A percentile compares a stretch with the other conserved stretches of the same genome.
Conservation (phyloP, 2,329 filamentous ascomycete species). For the Knufia fluminis region DNA sequence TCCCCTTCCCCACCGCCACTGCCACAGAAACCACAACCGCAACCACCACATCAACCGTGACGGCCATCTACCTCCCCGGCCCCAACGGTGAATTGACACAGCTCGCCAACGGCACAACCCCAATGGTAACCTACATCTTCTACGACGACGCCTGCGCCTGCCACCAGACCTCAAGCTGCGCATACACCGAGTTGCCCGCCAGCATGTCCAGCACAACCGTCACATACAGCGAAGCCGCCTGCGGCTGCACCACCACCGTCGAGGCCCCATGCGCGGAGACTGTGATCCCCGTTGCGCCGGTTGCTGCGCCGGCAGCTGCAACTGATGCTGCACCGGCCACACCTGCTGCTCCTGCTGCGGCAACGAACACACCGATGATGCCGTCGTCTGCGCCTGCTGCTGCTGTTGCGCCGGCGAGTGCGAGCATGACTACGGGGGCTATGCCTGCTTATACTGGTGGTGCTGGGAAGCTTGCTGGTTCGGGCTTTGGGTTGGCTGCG, state of each 20-base stretch:
- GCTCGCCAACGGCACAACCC: background rate
- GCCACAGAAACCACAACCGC: background rate
- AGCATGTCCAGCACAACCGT: conserved; percentile 12
- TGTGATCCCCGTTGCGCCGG: conserved; percentile 11
- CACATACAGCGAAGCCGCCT: conserved; percentile 16
- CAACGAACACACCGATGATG: conserved; percentile 8
- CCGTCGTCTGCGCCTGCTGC: conserved; percentile 11
- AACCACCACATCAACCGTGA: background rate
- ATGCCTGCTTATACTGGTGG: conserved; percentile 13
- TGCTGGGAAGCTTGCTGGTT: conserved; percentile 11
- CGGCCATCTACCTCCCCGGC: conserved; percentile 6
- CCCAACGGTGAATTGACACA: background rate
- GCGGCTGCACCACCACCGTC: conserved; percentile 17
- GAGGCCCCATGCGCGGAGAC: conserved; percentile 15
- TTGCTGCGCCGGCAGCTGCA: background rate
- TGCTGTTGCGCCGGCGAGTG: conserved; percentile 3
- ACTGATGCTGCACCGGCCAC: background rate
- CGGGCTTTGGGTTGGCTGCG: conserved; percentile 9
- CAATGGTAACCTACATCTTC: conserved; percentile 5
- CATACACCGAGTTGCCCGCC: background rate
- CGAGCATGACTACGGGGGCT: conserved; percentile 3
- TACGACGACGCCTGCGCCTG: conserved; percentile 6
- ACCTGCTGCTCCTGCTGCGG: background rate
- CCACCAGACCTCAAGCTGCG: conserved; percentile 1
- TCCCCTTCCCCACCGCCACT: conserved; percentile 4